Base-by-base conservation (phyloP, 768 basidiomycete species). In the Coprinopsis sp. region DNA sequence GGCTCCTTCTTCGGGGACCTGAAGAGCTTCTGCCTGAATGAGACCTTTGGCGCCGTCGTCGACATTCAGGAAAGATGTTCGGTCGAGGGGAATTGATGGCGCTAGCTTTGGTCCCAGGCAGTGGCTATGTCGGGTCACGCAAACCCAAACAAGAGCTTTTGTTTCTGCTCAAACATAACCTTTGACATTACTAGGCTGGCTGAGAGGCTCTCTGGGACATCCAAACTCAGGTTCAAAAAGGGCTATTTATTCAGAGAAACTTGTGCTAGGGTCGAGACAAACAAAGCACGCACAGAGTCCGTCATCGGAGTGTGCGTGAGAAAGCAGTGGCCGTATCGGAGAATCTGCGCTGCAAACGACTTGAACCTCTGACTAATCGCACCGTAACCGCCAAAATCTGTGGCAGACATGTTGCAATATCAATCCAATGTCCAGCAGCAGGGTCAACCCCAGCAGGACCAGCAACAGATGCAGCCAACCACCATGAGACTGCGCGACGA, bases 401-500 rank as follows among this genome's bases (percentile, higher is more conserved):
- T 27, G 40, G 27, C n/a, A 42, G 30, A 28, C 40, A 42, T 42
- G 40, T 28, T 28, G 40, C 40, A 42, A 28, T 28, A 21, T 11
- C 34, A 37, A 18, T 11, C 38, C 12, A 18, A 18, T 10, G 6
- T 18, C 7, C 34, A 39, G 37, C 37, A 39, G 18, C 51, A 63
- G 62, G 37, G 37, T 16, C 37, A 39, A 29, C 46, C 39, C 30
- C 63, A 67, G 57, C 54, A 57, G 46, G 42, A 50, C 33, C 51
- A 50, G 45, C 52, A 54, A 33, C 34, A 55, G 37, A 46, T 51
- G n/a, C 58, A 58, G 23, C 56, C 54, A 46, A 53, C 62, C 24
- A 62, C 71, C 18, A 78, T 82, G 77, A 78, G 82, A 56, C 73
- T 86, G 31, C 76, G 79, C 57, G 82, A 84, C 34, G 81, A 84